Conservation (phyloP, 1,139 yeast genomes). For the Suhomyces coccinellae region DNA sequence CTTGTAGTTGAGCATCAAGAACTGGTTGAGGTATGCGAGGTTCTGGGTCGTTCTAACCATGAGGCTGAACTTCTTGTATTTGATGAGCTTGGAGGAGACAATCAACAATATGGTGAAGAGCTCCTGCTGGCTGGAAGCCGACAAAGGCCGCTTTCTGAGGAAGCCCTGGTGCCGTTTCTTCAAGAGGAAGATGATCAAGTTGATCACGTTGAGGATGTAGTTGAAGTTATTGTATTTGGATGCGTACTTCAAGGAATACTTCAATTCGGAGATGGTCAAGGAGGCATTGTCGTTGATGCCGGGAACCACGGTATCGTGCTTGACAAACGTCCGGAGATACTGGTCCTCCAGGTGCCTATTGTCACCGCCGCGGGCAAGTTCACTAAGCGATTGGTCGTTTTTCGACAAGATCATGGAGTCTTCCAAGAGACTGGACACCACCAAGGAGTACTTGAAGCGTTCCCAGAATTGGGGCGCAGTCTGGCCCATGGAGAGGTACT, state of each 20-base stretch:
- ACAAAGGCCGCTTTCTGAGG: conserved; percentile 2
- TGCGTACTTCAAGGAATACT: conserved; percentile 12
- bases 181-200: conserved; percentile 28
- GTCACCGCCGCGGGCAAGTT: conserved; percentile 1
- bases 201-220: conserved; percentile 19
- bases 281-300: conserved; percentile 19
- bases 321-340: background rate
- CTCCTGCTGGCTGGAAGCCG: conserved; percentile 15
- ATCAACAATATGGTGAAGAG: conserved; percentile 38
- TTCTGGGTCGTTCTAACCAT: conserved; percentile 28
- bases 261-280: conserved; percentile 12
- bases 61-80: conserved; percentile 27
- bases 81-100: conserved; percentile 32
- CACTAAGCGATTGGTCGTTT: conserved; percentile 37
- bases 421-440: conserved; percentile 44
- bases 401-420: conserved; percentile 46
- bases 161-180: conserved; percentile 20
- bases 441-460: conserved; percentile 42
- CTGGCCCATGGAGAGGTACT: conserved; percentile 27
- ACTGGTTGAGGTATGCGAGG: conserved; percentile 28
- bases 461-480: conserved; percentile 36
- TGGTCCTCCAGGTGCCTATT: background rate
- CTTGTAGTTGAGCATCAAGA: conserved; percentile 37
- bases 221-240: conserved; percentile 14
- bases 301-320: conserved; percentile 10